Evolutionary conservation across 2,329 filamentous ascomycete genomes (phyloP), one percentile per base, ranked within the genome.

Genomic region (Claviceps fusiformis): DNA sequence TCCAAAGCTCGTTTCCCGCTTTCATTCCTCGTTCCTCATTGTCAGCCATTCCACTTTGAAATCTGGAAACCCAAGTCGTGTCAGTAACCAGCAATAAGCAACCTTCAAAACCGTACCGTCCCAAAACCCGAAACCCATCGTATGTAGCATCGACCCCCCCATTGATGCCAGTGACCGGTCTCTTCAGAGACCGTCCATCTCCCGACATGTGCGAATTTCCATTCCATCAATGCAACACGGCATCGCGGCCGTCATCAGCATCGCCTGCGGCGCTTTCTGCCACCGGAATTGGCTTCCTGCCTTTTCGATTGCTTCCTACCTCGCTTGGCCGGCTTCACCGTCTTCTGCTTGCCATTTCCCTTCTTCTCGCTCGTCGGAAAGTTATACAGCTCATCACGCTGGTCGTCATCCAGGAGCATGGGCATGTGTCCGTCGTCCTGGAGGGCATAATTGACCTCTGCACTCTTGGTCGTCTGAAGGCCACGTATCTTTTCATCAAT

Each of bases 401-500:
- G 39, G 1, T 15, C 5, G 0, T 59, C 31, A 0, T 11, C 5
- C 0, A 61, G 31, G 13, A 41, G 19, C 0, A 7, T 2, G 0
- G 61, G 60, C 0, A 33, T 15, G 11, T 66, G 60, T 0, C 54
- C 59, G 6, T 63, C 64, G 10, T 70, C 67, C 7, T 70, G 67
- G 0, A 73, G 57, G 0, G 66, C 63, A 0, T 60, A 29, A 1
- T 69, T 65, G 4, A 81, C 71, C 2, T 73, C 67, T 52, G 69
- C 68, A 0, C 77, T 67, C 56, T 89, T 89, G 0, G 61, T 53
- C 0, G 71, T 57, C 56, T 89, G 85, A 59, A 87, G 72, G 0
- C 65, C 50, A 0, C 75, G 63, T 3, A 89, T 70, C 0, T 74
- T 69, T 10, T 76, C 70, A 56, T 90, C 85, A 5, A 87, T 77